Evolutionary conservation across 768 basidiomycete species (phyloP).

Genomic region (Mycena rosella): DNA sequence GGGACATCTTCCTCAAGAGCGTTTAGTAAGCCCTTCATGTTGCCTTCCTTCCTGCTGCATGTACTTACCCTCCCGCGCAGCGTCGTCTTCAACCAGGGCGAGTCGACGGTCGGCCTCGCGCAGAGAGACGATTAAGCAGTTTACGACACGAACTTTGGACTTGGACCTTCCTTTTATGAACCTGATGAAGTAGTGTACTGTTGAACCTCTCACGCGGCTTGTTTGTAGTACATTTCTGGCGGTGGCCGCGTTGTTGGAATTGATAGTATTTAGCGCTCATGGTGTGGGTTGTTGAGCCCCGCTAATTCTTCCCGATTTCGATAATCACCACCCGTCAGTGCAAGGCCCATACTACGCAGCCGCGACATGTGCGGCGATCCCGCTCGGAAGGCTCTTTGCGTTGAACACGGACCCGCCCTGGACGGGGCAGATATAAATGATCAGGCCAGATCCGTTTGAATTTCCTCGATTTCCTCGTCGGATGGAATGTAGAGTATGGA

Average conservation of each 20-base stretch:
- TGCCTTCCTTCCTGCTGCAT: no score
- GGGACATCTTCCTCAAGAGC: slow-evolving; percentile 37
- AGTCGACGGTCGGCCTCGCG: slow-evolving; percentile 27
- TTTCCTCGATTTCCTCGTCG: no score
- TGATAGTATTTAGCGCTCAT: slow-evolving; percentile 31
- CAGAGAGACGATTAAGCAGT: slow-evolving; percentile 27
- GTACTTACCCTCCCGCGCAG: slow-evolving; percentile 6
- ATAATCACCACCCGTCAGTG: not conserved
- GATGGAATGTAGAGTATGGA: no score
- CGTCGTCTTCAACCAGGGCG: slow-evolving; percentile 39
- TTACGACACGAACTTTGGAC: slow-evolving; percentile 14
- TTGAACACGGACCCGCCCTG: slow-evolving; percentile 45
- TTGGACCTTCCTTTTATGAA: slow-evolving; percentile 14
- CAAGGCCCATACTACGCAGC: slow-evolving; percentile 41
- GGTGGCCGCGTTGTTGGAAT: slow-evolving; percentile 25
- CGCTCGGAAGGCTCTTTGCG: slow-evolving; percentile 45
- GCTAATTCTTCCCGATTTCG: not conserved
- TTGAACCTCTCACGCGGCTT: slow-evolving; percentile 13
- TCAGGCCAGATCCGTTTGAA: no score
- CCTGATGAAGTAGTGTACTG: slow-evolving; percentile 24
- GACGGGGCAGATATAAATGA: no score
- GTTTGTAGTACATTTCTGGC: slow-evolving; percentile 4
- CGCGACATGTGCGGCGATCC: slow-evolving; percentile 46
- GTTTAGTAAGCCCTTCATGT: slow-evolving; percentile 31
- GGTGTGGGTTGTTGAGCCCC: not conserved